Conservation (phyloP, 192 early-diverging fungal genomes). For the Coemansia sp. region DNA sequence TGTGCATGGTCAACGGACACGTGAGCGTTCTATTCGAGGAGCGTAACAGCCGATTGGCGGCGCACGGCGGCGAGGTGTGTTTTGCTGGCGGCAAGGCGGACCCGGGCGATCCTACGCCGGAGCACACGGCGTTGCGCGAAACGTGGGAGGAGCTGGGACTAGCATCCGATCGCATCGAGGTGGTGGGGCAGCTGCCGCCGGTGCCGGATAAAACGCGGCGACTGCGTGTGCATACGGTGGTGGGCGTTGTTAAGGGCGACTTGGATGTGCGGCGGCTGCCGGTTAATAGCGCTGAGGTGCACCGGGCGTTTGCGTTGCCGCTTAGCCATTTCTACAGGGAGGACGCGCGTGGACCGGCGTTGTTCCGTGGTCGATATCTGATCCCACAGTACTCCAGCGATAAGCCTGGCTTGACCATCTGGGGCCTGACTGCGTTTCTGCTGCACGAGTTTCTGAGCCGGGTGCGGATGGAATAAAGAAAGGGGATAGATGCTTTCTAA, state of each 20-base stretch:
- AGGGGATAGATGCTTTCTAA: neutral
- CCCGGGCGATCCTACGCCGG: conserved; percentile 54
- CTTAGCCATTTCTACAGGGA: conserved; percentile 64
- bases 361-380: conserved; percentile 58
- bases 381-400: conserved; percentile 63
- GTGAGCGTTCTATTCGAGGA: conserved; percentile 79
- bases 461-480: conserved; percentile 1
- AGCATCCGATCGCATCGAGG: conserved; percentile 34
- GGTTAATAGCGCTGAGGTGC: conserved; percentile 70
- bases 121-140: conserved; percentile 75
- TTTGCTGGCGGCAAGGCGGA: conserved; percentile 80
- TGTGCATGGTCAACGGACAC: conserved; percentile 62
- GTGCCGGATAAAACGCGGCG: conserved; percentile 62
- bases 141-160: conserved; percentile 78
- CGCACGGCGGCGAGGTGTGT: conserved; percentile 79
- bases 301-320: conserved; percentile 66
- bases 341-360: conserved; percentile 27
- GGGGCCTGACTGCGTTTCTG: conserved; percentile 83
- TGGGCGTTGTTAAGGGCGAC: conserved; percentile 56
- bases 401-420: conserved; percentile 60
- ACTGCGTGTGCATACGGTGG: conserved; percentile 63
- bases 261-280: conserved; percentile 46
- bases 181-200: conserved; percentile 63
- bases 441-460: conserved; percentile 57
- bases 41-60: conserved; percentile 61